A percentile compares a stretch with the other conserved stretches of the same genome.
These are phyloP conservation scores for Uronychia binucleata DNA, from an alignment of 73 alveolate species.

Conservation along the genomic window DNA sequence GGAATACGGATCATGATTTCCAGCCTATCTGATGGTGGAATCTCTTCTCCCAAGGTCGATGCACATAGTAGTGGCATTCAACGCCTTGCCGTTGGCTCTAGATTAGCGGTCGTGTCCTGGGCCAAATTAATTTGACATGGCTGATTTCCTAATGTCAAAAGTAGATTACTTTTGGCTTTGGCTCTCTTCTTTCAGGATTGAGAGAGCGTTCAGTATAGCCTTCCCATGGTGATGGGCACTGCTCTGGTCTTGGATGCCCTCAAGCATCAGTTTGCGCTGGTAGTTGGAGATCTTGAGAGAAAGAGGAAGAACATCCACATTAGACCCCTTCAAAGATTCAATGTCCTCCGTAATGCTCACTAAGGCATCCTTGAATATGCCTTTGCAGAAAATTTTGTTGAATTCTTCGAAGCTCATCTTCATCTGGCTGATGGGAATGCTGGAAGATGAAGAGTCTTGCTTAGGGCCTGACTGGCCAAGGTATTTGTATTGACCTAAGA, in stretches of 20 bases:
- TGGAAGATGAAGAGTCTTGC: no score
- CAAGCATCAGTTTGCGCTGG: conserved; percentile 37
- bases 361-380: conserved; percentile 66
- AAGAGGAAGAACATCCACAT: conserved; percentile 27
- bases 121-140: no score
- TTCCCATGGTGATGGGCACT: conserved; percentile 42
- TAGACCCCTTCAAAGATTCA: neutral
- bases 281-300: conserved; percentile 34
- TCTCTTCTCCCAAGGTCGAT: no score
- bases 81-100: no score
- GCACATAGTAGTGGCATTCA: no score
- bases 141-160: no score
- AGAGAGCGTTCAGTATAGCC: conserved; percentile 50
- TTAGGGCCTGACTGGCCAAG: no score
- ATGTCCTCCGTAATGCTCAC: conserved; percentile 35
- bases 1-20: no score
- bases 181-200: conserved; percentile 15
- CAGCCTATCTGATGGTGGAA: no score
- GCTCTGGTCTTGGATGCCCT: conserved; percentile 31
- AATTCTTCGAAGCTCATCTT: conserved; percentile 51
- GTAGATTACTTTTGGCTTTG: no score
- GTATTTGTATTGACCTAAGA: neutral
- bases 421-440: conserved; percentile 3
- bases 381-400: conserved; percentile 59
- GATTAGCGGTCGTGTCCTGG: no score